Base-by-base conservation (phyloP, 345 rosid species). In the Cardamine resedifolia region DNA sequence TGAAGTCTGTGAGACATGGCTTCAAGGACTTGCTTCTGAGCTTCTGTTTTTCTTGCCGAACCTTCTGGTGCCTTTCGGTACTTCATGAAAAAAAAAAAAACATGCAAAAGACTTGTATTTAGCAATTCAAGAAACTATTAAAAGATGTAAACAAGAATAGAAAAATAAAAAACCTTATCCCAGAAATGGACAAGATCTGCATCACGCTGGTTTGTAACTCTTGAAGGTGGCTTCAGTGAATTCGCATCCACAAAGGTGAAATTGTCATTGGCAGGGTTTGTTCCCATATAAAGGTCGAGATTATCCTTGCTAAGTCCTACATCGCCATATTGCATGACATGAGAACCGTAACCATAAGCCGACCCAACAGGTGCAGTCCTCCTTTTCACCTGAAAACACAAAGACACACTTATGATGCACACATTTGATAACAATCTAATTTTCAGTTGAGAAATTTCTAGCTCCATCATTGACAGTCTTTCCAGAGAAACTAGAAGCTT, bases 291-390 rank as follows among this genome's bases (percentile, higher is more conserved):
- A 63, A 73, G 58, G 75, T 83, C 87, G 62, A 92, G 91, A 20
- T 61, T 20, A 9, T 85, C 78, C 78, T 74, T 81, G 83, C 84
- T 81, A 63, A 87, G 82, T 68, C 68, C 81, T 12, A 83, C 45
- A 77, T 96, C 98, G 47, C 99, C 98, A 67, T 84, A 96, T 68
- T 87, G 92, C 98, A 92, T 96, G 79, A 92, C 99, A 73, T 92
- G 99, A 71, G 99, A 96, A 36, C 99, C 97, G 57, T 78, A 96
- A 36, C 99, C 97, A 53, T 78, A 90, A 9, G 61, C 63, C 64
- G 66, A 72, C 68, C 81, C 82, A 16, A 38, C 86, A 70, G 72
- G 77, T 6, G 79, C 62, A 36, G 98, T 95, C 84, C 92, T 88
- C 75, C 5, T 80, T 75, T 88, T 95, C 71, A 95, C 98, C 99